phyloP scores from a whole-genome alignment of 176 grass and related monocot genomes.

The Ensete ventricosum region DNA sequence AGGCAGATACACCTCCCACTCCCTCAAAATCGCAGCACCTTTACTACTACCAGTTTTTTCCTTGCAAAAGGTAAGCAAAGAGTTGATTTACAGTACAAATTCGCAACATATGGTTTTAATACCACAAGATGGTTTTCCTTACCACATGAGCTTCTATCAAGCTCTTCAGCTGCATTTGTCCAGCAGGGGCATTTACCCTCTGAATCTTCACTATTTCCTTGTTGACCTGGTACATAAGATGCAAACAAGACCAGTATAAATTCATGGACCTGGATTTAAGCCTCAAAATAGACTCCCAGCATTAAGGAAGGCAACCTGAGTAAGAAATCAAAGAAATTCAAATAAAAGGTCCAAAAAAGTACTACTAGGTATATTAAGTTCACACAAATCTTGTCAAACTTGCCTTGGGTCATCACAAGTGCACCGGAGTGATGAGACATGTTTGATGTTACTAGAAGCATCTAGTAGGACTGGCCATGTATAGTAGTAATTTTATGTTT shows the following conservation, averaged over 20 bases:
- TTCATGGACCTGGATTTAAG: neutral
- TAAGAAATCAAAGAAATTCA: too few relatives aligned
- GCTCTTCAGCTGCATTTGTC: constrained; percentile 97
- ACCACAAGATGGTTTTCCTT: constrained; percentile 20
- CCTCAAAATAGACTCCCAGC: too few relatives aligned
- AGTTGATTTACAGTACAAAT: neutral
- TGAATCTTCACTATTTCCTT: constrained; percentile 99
- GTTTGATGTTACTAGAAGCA: neutral
- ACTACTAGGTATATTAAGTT: too few relatives aligned
- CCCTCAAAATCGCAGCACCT: constrained; percentile 67
- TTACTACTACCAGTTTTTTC: constrained; percentile 95
- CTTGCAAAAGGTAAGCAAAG: constrained; percentile 29
- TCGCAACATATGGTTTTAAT: neutral
- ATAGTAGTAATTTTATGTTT: neutral
- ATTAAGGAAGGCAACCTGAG: too few relatives aligned
- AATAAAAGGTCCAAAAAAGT: too few relatives aligned
- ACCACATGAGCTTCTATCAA: constrained; percentile 98
- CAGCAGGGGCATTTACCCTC: constrained; percentile 95
- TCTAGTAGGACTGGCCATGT: neutral
- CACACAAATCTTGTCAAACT: neutral
- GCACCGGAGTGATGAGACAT: neutral
- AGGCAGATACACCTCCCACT: constrained; percentile 96
- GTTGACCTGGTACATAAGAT: constrained; percentile 59
- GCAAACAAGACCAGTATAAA: neutral
- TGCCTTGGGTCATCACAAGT: neutral